Evolutionary conservation across 306 rosid genomes (phyloP).

Genomic region (Castanea crenata): DNA sequence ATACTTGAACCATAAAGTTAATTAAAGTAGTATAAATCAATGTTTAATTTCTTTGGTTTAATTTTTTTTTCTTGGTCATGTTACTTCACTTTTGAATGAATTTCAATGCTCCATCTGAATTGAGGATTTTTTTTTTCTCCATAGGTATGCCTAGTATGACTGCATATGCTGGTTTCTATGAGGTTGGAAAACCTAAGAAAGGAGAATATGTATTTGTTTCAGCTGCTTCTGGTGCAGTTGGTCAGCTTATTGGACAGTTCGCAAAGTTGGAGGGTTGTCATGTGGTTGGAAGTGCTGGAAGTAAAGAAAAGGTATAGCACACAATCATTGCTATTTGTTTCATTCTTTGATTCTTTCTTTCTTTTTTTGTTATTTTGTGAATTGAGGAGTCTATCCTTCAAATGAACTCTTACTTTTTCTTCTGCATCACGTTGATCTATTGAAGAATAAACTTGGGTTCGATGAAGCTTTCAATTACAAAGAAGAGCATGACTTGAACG

Average conservation of each 20-base stretch:
- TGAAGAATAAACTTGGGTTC: constrained; percentile 21
- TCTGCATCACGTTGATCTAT: constrained; percentile 3
- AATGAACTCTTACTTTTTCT: neutral
- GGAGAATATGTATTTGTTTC: constrained; percentile 22
- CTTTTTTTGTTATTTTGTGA: no score
- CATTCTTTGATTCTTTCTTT: neutral
- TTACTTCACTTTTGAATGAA: no score
- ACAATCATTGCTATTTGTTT: no score
- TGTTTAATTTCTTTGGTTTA: no score
- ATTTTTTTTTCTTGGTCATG: no score
- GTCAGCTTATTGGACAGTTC: constrained; percentile 7
- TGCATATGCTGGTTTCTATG: constrained; percentile 1
- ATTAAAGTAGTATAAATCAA: no score
- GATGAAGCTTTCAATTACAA: constrained; percentile 20
- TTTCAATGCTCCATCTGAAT: no score
- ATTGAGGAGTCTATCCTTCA: neutral
- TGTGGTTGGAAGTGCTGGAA: constrained; percentile 4
- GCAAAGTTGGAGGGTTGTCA: neutral
- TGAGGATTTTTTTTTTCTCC: no score
- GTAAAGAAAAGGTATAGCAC: neutral
- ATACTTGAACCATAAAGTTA: no score
- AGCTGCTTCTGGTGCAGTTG: constrained; percentile 15
- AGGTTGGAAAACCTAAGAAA: constrained; percentile 9
- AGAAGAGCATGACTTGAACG: constrained; percentile 16
- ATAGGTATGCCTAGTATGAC: constrained; percentile 13